A percentile compares a stretch with the other conserved stretches of the same genome.
Conservation (phyloP, 352 stramenopile genomes). For the Pythium phragmitis region DNA sequence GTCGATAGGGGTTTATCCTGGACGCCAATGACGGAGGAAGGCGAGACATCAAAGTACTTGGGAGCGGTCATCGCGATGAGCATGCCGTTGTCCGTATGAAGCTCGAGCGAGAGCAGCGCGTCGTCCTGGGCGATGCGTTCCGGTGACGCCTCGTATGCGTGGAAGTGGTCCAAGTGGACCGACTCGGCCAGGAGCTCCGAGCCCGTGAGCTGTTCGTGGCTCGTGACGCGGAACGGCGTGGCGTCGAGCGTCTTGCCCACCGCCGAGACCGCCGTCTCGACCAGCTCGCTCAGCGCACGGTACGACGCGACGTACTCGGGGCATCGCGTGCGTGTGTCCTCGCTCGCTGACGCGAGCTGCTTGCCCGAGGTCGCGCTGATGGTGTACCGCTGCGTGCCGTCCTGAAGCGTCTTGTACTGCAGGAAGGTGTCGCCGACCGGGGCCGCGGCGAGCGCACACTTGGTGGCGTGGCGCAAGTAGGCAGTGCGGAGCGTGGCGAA, state of each 20-base stretch:
- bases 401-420: slow-evolving; percentile 52
- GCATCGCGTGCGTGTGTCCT: slow-evolving; percentile 30
- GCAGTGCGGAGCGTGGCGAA: slow-evolving; percentile 40
- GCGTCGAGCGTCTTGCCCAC: slow-evolving; percentile 55
- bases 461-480: slow-evolving; percentile 50
- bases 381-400: slow-evolving; percentile 69
- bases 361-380: slow-evolving; percentile 59
- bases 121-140: slow-evolving; percentile 2
- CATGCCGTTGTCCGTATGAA: slow-evolving; percentile 75
- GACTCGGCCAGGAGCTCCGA: slow-evolving; percentile 57
- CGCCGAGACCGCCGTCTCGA: slow-evolving; percentile 51
- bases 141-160: slow-evolving; percentile 57
- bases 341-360: slow-evolving; percentile 27
- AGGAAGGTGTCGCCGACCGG: slow-evolving; percentile 38
- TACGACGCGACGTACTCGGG: slow-evolving; percentile 49
- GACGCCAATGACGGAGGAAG: neutral
- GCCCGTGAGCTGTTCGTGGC: slow-evolving; percentile 34
- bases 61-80: slow-evolving; percentile 73
- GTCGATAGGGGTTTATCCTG: neutral
- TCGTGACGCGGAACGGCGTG: slow-evolving; percentile 43
- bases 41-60: slow-evolving; percentile 53
- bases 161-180: slow-evolving; percentile 81
- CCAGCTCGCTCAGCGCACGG: slow-evolving; percentile 41
- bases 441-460: slow-evolving; percentile 42
- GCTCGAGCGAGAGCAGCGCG: slow-evolving; percentile 54